Evolutionary conservation across 306 rosid species (phyloP).

Genomic region (Prunus davidiana): DNA sequence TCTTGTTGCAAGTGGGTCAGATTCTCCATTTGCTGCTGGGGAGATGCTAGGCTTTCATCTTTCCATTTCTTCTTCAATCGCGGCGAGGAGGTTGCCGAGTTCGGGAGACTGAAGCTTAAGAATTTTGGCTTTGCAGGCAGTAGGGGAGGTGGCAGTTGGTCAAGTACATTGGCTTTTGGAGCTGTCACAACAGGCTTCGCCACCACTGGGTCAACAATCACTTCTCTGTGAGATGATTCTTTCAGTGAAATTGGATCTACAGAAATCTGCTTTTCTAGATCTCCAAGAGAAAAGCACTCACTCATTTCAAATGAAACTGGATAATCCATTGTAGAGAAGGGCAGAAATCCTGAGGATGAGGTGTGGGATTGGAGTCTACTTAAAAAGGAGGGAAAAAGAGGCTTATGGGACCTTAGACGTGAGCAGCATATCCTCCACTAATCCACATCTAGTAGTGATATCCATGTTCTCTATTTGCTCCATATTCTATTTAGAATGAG

Average conservation of each 20-base stretch:
- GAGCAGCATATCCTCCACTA: constrained; percentile 30
- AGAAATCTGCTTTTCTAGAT: constrained; percentile 59
- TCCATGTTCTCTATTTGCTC: constrained; percentile 29
- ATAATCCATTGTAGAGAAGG: constrained; percentile 20
- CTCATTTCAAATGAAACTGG: constrained; percentile 25
- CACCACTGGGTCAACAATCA: background rate
- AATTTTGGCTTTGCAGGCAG: constrained; percentile 58
- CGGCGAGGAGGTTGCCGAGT: constrained; percentile 61
- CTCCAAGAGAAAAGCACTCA: background rate
- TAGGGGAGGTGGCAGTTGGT: constrained; percentile 47
- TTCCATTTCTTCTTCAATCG: constrained; percentile 46
- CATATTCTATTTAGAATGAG: background rate
- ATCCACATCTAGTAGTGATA: constrained; percentile 34
- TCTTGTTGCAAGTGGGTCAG: constrained; percentile 29
- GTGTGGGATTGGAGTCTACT: constrained; percentile 10
- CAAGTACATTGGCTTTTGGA: constrained; percentile 21
- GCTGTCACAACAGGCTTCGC: constrained; percentile 28
- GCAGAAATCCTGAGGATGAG: constrained; percentile 20
- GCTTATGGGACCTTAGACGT: constrained; percentile 15
- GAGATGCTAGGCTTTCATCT: constrained; percentile 32
- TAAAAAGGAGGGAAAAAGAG: constrained; percentile 20
- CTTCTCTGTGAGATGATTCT: constrained; percentile 28
- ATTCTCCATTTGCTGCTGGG: constrained; percentile 18
- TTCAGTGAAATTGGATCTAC: constrained; percentile 73
- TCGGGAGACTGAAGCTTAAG: constrained; percentile 73